Percentiles rank a stretch among this genome's conserved stretches.
These are phyloP conservation scores for Lactuca saligna DNA, from an alignment of 129 eudicot genomes.

Conservation along the genomic window DNA sequence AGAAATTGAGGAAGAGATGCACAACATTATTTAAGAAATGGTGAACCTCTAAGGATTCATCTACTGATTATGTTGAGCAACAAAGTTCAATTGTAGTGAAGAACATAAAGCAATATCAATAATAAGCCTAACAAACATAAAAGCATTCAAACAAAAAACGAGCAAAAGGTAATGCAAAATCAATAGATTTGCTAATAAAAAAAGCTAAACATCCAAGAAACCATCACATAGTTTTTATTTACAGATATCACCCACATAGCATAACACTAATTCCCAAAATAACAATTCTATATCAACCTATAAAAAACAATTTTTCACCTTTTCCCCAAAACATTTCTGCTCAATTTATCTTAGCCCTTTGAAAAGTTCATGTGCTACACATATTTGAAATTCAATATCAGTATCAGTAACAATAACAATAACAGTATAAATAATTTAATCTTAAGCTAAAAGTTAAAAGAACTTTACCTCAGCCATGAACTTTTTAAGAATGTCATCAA, in stretches of 20 bases:
- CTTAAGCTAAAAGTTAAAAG: no score
- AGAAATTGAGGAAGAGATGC: no score
- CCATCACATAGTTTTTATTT: conserved; percentile 2
- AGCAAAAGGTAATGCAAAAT: neutral
- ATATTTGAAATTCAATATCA: neutral
- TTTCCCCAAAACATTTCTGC: neutral
- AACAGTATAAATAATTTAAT: neutral
- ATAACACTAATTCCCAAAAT: neutral
- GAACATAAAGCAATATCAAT: no score
- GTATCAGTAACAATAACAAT: conserved; percentile 8
- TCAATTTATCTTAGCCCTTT: conserved; percentile 50
- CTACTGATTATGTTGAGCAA: no score
- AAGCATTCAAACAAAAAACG: no score
- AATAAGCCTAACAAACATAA: neutral
- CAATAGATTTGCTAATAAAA: neutral
- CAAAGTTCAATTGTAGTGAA: no score
- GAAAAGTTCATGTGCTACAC: conserved; percentile 92
- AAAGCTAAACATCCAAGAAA: neutral
- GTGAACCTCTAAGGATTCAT: no score
- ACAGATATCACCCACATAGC: conserved; percentile 15
- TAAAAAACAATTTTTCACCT: neutral
- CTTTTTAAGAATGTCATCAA: conserved; percentile 71
- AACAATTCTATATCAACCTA: no score
- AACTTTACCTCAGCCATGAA: conserved; percentile 68
- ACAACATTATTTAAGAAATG: no score